phyloP scores from a whole-genome alignment of 108 stramenopile species.

The Skeletonema potamos region DNA sequence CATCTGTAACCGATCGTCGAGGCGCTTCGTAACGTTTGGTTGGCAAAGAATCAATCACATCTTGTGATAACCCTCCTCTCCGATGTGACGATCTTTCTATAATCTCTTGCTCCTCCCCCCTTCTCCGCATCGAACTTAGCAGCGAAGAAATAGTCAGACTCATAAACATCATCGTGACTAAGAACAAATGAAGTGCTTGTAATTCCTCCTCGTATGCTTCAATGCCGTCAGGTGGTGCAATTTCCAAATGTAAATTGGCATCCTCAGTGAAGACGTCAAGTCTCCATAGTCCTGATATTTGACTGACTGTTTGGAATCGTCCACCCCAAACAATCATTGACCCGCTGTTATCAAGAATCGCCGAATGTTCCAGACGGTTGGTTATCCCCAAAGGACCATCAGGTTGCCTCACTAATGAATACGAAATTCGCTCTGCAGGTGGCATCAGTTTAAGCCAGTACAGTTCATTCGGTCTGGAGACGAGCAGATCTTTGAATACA shows the following conservation, averaged over 20 bases:
- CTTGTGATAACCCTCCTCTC: slow-evolving; percentile 28
- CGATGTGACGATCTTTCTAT: slow-evolving; percentile 1
- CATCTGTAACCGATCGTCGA: slow-evolving; percentile 1
- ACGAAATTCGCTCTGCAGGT: not conserved
- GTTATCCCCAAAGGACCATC: slow-evolving; percentile 9
- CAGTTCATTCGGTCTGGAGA: slow-evolving; percentile 28
- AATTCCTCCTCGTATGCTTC: slow-evolving; percentile 42
- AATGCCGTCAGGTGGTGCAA: slow-evolving; percentile 33
- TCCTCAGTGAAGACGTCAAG: slow-evolving; percentile 39
- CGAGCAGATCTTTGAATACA: slow-evolving; percentile 40
- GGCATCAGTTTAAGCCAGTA: slow-evolving; percentile 27
- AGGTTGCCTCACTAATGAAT: slow-evolving; percentile 6
- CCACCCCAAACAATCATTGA: slow-evolving; percentile 49
- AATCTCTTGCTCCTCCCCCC: slow-evolving; percentile 6
- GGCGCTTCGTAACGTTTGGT: slow-evolving; percentile 31
- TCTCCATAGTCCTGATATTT: slow-evolving; percentile 44
- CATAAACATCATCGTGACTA: slow-evolving; percentile 50
- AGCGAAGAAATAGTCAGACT: slow-evolving; percentile 29
- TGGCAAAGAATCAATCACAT: slow-evolving; percentile 45
- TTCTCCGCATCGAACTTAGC: slow-evolving; percentile 35
- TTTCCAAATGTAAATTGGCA: slow-evolving; percentile 11
- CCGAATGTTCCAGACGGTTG: slow-evolving; percentile 41
- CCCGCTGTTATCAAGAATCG: slow-evolving; percentile 36
- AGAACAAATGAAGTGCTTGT: slow-evolving; percentile 33
- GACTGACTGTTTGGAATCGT: slow-evolving; percentile 29